Evolutionary conservation across 2,329 filamentous ascomycete genomes (phyloP), one percentile per base, ranked within the genome.

Genomic region (Epicoccum nigrum): DNA sequence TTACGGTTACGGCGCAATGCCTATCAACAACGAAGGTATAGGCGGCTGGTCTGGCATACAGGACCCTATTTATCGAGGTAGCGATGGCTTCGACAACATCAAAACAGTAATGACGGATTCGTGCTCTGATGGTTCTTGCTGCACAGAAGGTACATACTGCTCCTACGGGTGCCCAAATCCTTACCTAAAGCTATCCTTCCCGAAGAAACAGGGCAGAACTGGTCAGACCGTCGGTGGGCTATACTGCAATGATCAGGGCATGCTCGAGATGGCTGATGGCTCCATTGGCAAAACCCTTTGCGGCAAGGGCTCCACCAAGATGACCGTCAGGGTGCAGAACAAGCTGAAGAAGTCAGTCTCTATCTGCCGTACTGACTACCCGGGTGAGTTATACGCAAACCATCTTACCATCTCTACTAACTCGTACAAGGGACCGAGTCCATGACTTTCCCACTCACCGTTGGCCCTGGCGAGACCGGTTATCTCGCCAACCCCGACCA

Each of bases 291-390:
- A 82, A 54, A 88, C 81, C 40, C 86, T 99, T 27, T 99, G 94
- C 76, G 85, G 88, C 67, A 63, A 76, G 25, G 92, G 92, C 56
- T 82, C 83, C 41, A 85, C 86, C 32, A 84, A 86, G 38, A 74
- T 80, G 58, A 72, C 64, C 59, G 83, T 97, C 60, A 79, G 80
- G 53, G 83, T 96, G 54, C 70, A 86, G 73, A 99, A 96, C 81
- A 85, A 87, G 47, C 81, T 97, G 27, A 68, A 74, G 41, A 70
- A 83, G 30, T 76, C 82, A 34, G 87, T 90, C 21, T 83, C 88
- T 35, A 83, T 96, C 63, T 99, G 94, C 85, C 91, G 91, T 74
- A 97, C 94, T 60, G 92, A 97, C 74, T 99, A 99, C 77, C 94
- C 94, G 56, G 93, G 92, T 82, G 69, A 71, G 73, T 60, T 3